Conservation (phyloP, 2,329 filamentous ascomycete species). For the Ceratocystiopsis brevicomis region DNA sequence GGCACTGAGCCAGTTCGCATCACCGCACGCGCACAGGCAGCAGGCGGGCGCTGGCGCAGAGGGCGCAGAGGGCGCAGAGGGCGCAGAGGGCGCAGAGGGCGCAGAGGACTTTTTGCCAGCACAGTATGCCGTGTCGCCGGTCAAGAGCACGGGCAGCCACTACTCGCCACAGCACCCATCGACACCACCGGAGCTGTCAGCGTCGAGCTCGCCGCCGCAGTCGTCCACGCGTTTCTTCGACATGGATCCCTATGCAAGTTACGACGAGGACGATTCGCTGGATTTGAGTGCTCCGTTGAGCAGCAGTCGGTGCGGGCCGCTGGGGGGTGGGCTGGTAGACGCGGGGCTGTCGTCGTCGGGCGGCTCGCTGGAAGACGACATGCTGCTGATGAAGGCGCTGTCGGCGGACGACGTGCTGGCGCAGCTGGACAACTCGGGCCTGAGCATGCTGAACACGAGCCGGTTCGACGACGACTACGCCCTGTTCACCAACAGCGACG, state of each 20-base stretch:
- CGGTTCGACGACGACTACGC: constrained; percentile 37
- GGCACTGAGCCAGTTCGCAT: constrained; percentile 23
- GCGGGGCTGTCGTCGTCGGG: constrained; percentile 14
- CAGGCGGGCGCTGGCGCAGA: not conserved
- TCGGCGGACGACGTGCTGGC: constrained; percentile 23
- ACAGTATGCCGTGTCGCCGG: constrained; percentile 22
- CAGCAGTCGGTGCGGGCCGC: constrained; percentile 7
- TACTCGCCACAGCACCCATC: constrained; percentile 20
- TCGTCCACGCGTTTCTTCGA: constrained; percentile 25
- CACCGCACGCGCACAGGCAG: constrained; percentile 5
- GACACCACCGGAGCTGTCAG: constrained; percentile 41
- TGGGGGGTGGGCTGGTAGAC: constrained; percentile 11
- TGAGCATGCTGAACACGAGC: constrained; percentile 29
- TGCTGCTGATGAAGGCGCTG: constrained; percentile 25
- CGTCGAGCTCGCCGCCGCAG: constrained; percentile 37
- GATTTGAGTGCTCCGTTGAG: constrained; percentile 17
- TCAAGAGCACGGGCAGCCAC: constrained; percentile 30
- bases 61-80: not conserved
- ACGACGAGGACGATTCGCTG: constrained; percentile 12
- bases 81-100: too few relatives aligned
- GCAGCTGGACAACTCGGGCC: constrained; percentile 24
- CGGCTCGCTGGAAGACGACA: constrained; percentile 21
- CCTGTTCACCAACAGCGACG: constrained; percentile 33
- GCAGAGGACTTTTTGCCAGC: constrained; percentile 9
- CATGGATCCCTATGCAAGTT: constrained; percentile 21